Evolutionary conservation across 202 grass and related monocot species (phyloP).

Genomic region (Hordeum pubiflorum): DNA sequence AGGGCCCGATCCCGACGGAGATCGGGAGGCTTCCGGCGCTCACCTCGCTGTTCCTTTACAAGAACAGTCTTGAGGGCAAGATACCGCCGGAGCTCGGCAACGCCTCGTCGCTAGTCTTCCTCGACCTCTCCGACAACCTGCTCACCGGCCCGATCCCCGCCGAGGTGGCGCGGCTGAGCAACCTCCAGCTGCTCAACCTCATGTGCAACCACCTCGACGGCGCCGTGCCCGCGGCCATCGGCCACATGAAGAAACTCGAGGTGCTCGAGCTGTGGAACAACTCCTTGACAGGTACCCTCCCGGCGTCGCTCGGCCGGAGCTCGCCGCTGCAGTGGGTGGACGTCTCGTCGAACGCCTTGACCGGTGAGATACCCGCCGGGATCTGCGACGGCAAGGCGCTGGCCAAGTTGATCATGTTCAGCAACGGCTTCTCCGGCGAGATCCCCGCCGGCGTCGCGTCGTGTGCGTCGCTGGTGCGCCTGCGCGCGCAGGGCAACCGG

Average conservation of each 20-base stretch:
- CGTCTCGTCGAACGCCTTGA: slow-evolving; percentile 72
- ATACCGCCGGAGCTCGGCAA: slow-evolving; percentile 76
- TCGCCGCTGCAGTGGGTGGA: slow-evolving; percentile 83
- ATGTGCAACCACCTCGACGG: slow-evolving; percentile 86
- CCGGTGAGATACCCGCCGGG: slow-evolving; percentile 41
- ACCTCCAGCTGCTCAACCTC: slow-evolving; percentile 62
- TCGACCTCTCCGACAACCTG: slow-evolving; percentile 76
- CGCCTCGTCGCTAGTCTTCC: slow-evolving; percentile 53
- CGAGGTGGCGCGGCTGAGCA: slow-evolving; percentile 46
- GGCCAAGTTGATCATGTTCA: slow-evolving; percentile 81
- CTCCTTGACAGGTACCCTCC: slow-evolving; percentile 61
- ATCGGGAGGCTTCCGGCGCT: slow-evolving; percentile 57
- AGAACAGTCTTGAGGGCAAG: slow-evolving; percentile 57
- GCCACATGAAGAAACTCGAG: slow-evolving; percentile 50
- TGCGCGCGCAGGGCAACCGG: slow-evolving; percentile 74
- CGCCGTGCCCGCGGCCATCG: slow-evolving; percentile 50
- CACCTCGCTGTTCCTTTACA: slow-evolving; percentile 67
- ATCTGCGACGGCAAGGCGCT: slow-evolving; percentile 62
- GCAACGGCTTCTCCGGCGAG: slow-evolving; percentile 56
- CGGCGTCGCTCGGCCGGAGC: slow-evolving; percentile 48
- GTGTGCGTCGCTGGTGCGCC: slow-evolving; percentile 63
- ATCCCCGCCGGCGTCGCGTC: slow-evolving; percentile 56
- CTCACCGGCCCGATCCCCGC: slow-evolving; percentile 54
- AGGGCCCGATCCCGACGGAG: slow-evolving; percentile 63
- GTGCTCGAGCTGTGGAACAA: slow-evolving; percentile 94